Evolutionary conservation across 106 monocot genomes (phyloP).

Genomic region (Ottelia alismoides): DNA sequence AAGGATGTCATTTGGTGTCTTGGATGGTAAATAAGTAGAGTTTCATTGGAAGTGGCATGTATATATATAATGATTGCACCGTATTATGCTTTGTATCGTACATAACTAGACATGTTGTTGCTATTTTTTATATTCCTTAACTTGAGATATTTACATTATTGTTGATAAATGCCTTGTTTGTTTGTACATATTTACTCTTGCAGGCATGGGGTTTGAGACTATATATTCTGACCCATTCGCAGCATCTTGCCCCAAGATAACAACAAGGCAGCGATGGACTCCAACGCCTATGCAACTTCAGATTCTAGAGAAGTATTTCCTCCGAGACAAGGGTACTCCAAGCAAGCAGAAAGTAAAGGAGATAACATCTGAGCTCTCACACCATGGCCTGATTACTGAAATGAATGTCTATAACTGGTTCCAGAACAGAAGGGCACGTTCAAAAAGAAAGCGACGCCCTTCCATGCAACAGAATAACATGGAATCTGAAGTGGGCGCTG

Average conservation of each 20-base stretch:
- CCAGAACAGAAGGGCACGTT: conserved; percentile 73
- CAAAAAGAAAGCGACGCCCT: too few relatives aligned
- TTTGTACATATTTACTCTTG: conserved; percentile 2
- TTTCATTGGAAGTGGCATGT: too few relatives aligned
- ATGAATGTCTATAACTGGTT: conserved; percentile 95
- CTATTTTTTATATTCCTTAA: too few relatives aligned
- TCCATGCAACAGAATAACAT: too few relatives aligned
- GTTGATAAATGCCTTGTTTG: too few relatives aligned
- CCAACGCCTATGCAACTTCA: conserved; percentile 68
- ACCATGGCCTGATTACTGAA: conserved; percentile 68
- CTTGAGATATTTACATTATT: background rate
- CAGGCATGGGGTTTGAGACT: conserved; percentile 33
- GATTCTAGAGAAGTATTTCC: conserved; percentile 66
- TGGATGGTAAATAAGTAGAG: too few relatives aligned
- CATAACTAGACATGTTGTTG: too few relatives aligned
- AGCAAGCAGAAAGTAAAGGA: conserved; percentile 54
- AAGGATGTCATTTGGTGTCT: too few relatives aligned
- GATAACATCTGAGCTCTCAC: conserved; percentile 45
- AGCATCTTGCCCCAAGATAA: conserved; percentile 32
- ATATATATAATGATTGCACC: too few relatives aligned
- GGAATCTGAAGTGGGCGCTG: too few relatives aligned
- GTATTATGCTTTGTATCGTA: too few relatives aligned
- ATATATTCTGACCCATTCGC: conserved; percentile 35
- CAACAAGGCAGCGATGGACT: conserved; percentile 64
- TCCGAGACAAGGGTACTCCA: too few relatives aligned